Conservation (phyloP, 495 filamentous ascomycete species). For the Pseudevernia furfuracea region DNA sequence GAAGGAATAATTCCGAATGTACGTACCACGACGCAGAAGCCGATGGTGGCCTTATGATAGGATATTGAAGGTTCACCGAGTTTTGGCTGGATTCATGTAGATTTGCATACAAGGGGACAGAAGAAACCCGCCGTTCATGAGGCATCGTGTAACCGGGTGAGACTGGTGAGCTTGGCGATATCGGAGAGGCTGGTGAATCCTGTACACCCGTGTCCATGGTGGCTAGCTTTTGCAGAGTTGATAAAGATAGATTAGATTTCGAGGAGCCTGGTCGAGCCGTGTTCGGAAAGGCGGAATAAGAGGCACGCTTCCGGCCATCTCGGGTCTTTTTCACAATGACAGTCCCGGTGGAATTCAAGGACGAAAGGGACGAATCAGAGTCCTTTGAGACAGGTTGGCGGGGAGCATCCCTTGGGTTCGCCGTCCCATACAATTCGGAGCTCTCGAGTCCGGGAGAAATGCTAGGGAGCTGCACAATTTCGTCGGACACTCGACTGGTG, state of each 20-base stretch:
- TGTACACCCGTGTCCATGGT: constrained; percentile 9
- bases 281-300: constrained; percentile 27
- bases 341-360: constrained; percentile 44
- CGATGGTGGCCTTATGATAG: constrained; percentile 41
- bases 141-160: constrained; percentile 6
- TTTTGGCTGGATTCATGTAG: constrained; percentile 38
- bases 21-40: constrained; percentile 38
- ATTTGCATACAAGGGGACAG: constrained; percentile 31
- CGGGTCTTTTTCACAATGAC: constrained; percentile 32
- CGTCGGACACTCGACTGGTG: constrained; percentile 14
- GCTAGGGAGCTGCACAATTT: constrained; percentile 25
- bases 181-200: constrained; percentile 14
- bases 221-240: constrained; percentile 16
- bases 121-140: constrained; percentile 17
- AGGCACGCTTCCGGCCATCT: constrained; percentile 22
- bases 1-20: neutral
- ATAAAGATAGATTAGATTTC: constrained; percentile 21
- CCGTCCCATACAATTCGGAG: constrained; percentile 1
- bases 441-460: constrained; percentile 1
- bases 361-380: constrained; percentile 41
- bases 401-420: constrained; percentile 9
- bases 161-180: constrained; percentile 18
- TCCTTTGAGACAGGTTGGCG: constrained; percentile 22
- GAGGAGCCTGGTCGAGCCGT: constrained; percentile 23
- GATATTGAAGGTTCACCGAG: constrained; percentile 42